Evolutionary conservation across 2,329 filamentous ascomycete genomes (phyloP).

Genomic region (Aspergillus pseudoglaucus): DNA sequence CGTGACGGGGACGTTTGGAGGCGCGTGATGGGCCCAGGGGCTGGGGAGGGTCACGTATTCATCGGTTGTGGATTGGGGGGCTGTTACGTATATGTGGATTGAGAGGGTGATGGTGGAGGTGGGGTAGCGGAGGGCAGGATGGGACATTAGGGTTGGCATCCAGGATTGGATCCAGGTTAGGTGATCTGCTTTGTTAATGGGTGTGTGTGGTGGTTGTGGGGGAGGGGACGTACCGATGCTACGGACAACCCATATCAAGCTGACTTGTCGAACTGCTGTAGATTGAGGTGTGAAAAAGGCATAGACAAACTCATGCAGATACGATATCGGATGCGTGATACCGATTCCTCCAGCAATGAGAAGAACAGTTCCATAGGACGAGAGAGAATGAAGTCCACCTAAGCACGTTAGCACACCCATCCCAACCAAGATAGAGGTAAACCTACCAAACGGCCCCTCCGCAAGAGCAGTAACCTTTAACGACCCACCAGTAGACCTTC

Average conservation of each 20-base stretch:
- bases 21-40: constrained; percentile 20
- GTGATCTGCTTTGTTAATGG: constrained; percentile 19
- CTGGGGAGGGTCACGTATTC: constrained; percentile 18
- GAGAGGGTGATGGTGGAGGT: constrained; percentile 20
- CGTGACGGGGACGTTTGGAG: constrained; percentile 18
- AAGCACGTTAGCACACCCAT: constrained; percentile 1
- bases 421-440: neutral
- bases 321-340: constrained; percentile 31
- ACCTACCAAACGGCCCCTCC: constrained; percentile 31
- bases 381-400: constrained; percentile 25
- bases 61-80: constrained; percentile 16
- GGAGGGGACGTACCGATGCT: constrained; percentile 19
- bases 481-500: constrained; percentile 17
- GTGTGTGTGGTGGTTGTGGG: neutral
- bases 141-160: constrained; percentile 25
- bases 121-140: constrained; percentile 20
- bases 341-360: constrained; percentile 33
- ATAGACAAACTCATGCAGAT: constrained; percentile 24
- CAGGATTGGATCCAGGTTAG: constrained; percentile 30
- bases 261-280: constrained; percentile 22
- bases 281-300: constrained; percentile 15
- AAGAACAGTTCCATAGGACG: constrained; percentile 28
- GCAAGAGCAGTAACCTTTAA: constrained; percentile 24
- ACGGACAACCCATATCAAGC: constrained; percentile 28
- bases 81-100: constrained; percentile 24